Evolutionary conservation across 139 green algal species (phyloP).

Genomic region (Chlorella sp.): DNA sequence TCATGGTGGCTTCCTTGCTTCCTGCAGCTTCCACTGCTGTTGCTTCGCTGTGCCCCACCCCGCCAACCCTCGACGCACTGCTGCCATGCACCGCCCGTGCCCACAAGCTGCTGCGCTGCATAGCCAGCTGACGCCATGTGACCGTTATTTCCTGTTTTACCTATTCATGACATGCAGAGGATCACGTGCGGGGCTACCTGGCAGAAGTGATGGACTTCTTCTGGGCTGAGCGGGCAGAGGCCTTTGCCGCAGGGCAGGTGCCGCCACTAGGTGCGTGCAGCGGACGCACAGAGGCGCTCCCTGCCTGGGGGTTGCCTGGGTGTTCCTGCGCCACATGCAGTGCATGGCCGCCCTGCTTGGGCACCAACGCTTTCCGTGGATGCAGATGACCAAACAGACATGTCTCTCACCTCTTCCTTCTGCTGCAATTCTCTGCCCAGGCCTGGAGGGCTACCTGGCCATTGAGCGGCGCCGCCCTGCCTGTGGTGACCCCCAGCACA

Average conservation of each 20-base stretch:
- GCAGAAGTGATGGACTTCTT: constrained; percentile 25
- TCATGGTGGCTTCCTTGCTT: not conserved
- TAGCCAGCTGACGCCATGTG: no score
- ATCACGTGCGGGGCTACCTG: constrained; percentile 23
- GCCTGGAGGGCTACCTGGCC: constrained; percentile 30
- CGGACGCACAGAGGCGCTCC: not conserved
- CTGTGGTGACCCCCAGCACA: constrained; percentile 44
- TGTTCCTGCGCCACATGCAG: no score
- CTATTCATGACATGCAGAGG: not conserved
- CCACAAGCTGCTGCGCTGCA: no score
- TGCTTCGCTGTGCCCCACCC: not conserved
- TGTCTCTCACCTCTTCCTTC: no score
- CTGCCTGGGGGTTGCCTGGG: no score
- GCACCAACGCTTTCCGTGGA: no score
- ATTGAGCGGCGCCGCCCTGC: constrained; percentile 25
- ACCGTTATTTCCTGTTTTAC: no score
- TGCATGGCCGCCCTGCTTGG: no score
- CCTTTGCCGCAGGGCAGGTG: constrained; percentile 2
- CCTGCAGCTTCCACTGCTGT: not conserved
- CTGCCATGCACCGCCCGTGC: not conserved
- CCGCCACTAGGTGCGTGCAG: constrained; percentile 25
- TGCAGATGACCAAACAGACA: no score
- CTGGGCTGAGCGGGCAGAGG: constrained; percentile 6
- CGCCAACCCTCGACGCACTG: not conserved
- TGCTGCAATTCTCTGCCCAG: not conserved